phyloP scores from a whole-genome alignment of 176 grass and related monocot genomes.

The Eragrostis curvula region DNA sequence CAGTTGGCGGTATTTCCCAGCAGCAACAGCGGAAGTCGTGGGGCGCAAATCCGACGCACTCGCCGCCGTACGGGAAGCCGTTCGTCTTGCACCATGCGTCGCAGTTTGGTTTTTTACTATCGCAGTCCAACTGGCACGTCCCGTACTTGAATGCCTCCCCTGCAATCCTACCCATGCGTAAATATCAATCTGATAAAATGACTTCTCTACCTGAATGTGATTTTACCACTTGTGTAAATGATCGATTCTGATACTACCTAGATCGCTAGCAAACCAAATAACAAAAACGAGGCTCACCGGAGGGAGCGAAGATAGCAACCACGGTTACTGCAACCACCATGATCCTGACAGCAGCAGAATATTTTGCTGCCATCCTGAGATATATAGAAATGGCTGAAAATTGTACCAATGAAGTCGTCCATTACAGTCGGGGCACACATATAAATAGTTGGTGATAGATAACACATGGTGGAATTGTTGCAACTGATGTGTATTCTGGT shows the following conservation, averaged over 20 bases:
- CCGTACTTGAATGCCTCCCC: conserved; percentile 6
- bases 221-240: background rate
- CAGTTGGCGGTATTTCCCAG: background rate
- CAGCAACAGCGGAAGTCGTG: background rate
- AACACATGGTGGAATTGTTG: too few relatives aligned
- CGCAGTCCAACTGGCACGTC: background rate
- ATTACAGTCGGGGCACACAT: background rate
- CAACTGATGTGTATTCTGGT: too few relatives aligned
- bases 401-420: background rate
- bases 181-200: background rate
- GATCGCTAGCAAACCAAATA: background rate
- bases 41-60: background rate
- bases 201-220: background rate
- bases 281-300: background rate
- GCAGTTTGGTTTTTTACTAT: background rate
- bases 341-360: background rate
- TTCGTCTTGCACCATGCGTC: background rate
- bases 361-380: background rate
- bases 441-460: background rate
- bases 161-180: background rate
- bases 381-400: background rate
- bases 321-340: conserved; percentile 4
- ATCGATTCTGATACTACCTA: background rate
- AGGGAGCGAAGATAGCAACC: background rate
- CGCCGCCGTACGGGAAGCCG: background rate